Percentiles rank a stretch among this genome's conserved stretches.
phyloP scores from a whole-genome alignment of 2,329 filamentous ascomycete genomes.

The Paradendryphiella salina region DNA sequence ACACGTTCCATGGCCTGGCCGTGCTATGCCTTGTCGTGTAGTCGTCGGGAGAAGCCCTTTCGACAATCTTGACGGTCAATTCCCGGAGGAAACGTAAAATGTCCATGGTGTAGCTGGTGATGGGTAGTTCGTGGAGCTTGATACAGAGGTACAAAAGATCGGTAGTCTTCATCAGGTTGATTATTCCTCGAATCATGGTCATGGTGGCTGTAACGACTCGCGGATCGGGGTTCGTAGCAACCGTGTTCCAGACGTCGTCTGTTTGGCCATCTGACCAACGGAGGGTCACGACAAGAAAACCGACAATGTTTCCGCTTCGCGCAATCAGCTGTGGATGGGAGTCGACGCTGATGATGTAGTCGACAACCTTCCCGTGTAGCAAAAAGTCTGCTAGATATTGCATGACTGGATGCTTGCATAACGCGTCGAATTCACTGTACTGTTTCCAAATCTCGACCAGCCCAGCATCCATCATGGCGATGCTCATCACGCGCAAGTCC shows the following conservation, averaged over 20 bases:
- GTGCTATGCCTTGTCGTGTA: constrained; percentile 21
- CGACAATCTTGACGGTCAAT: constrained; percentile 26
- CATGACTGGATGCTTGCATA: constrained; percentile 58
- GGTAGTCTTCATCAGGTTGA: constrained; percentile 49
- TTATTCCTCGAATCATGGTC: constrained; percentile 62
- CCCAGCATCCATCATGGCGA: constrained; percentile 71
- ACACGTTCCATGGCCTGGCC: constrained; percentile 57
- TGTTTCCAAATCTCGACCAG: constrained; percentile 64
- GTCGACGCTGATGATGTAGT: constrained; percentile 86
- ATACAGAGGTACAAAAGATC: constrained; percentile 65
- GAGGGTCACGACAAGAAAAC: constrained; percentile 79
- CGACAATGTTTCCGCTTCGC: constrained; percentile 80
- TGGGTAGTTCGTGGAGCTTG: constrained; percentile 61
- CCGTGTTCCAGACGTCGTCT: constrained; percentile 81
- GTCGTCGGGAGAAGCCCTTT: constrained; percentile 14
- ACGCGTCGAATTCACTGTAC: constrained; percentile 52
- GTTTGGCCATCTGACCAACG: constrained; percentile 73
- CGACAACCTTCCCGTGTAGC: constrained; percentile 69
- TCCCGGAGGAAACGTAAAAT: constrained; percentile 40
- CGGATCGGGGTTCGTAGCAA: constrained; percentile 79
- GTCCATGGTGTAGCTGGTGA: constrained; percentile 37
- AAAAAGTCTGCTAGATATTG: constrained; percentile 71
- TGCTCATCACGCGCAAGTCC: constrained; percentile 81
- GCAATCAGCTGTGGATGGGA: constrained; percentile 89
- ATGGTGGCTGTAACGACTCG: constrained; percentile 81